Conservation (phyloP, 225 moss, liverwort and hornwort genomes). For the Asterella californica region DNA sequence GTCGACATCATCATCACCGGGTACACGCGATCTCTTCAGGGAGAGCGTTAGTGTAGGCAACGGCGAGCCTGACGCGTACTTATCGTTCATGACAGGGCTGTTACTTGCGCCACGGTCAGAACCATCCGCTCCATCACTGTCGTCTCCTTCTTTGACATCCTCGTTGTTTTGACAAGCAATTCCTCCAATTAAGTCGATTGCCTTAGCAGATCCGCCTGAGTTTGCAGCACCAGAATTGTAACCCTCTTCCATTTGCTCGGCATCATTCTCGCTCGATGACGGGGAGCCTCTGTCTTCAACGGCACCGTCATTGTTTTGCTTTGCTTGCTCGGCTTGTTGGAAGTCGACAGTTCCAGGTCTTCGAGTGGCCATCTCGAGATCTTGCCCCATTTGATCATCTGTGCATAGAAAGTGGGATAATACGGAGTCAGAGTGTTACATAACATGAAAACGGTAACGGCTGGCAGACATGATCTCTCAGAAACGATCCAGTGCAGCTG, state of each 20-base stretch:
- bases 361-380: constrained; percentile 85
- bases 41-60: constrained; percentile 71
- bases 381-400: constrained; percentile 89
- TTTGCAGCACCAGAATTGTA: constrained; percentile 39
- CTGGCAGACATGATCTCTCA: neutral
- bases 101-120: constrained; percentile 52
- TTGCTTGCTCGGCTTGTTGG: constrained; percentile 26
- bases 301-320: constrained; percentile 32
- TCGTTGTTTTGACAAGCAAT: constrained; percentile 65
- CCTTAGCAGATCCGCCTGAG: constrained; percentile 54
- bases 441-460: neutral
- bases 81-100: constrained; percentile 51
- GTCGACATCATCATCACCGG: constrained; percentile 51
- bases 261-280: constrained; percentile 46
- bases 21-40: constrained; percentile 71
- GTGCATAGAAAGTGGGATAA: neutral
- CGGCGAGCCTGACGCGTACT: constrained; percentile 44
- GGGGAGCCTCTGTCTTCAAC: constrained; percentile 52
- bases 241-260: constrained; percentile 37
- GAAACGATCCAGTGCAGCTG: too few relatives aligned
- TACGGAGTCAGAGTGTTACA: neutral
- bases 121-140: constrained; percentile 46
- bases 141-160: constrained; percentile 52
- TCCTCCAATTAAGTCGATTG: constrained; percentile 73
- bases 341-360: constrained; percentile 35